These are phyloP conservation scores for Leucosporidium creatinivorum DNA, from an alignment of 768 basidiomycete genomes.

Conservation along the genomic window DNA sequence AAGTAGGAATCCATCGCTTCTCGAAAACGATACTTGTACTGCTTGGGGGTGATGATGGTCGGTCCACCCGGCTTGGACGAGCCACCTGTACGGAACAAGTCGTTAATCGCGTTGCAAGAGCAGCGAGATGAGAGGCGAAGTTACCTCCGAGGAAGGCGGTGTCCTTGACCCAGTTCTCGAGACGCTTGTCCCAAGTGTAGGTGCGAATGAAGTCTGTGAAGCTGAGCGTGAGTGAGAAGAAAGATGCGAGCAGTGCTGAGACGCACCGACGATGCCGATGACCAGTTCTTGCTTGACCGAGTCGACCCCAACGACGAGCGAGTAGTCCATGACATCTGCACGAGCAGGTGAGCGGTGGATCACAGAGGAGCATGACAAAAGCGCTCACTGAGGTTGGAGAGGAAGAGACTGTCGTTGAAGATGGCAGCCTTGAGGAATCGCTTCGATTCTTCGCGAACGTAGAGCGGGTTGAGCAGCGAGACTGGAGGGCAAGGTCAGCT, in stretches of 20 bases:
- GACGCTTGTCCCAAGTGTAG: conserved; percentile 96
- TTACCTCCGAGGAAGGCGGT: conserved; percentile 75
- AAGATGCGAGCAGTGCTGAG: no score
- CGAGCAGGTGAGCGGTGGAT: background rate
- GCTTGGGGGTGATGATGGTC: conserved; percentile 91
- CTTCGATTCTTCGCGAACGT: conserved; percentile 93
- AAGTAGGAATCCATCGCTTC: conserved; percentile 36
- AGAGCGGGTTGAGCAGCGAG: conserved; percentile 79
- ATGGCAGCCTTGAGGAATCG: conserved; percentile 81
- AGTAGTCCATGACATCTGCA: conserved; percentile 63
- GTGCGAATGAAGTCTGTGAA: conserved; percentile 80
- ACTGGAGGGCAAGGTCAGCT: conserved; percentile 46
- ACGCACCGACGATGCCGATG: conserved; percentile 89
- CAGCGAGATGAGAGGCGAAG: conserved; percentile 44
- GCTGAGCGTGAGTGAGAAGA: conserved; percentile 12
- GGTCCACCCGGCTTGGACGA: conserved; percentile 59
- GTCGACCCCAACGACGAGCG: conserved; percentile 91
- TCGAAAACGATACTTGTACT: conserved; percentile 55
- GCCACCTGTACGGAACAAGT: background rate
- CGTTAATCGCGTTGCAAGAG: background rate
- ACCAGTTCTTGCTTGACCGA: conserved; percentile 80
- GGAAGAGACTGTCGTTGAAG: conserved; percentile 90
- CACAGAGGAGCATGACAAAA: background rate
- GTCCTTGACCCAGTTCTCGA: conserved; percentile 98
- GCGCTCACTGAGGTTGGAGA: conserved; percentile 68